These are phyloP conservation scores for Gnetum montanum DNA, from an alignment of 75 land plant genomes.

Conservation along the genomic window DNA sequence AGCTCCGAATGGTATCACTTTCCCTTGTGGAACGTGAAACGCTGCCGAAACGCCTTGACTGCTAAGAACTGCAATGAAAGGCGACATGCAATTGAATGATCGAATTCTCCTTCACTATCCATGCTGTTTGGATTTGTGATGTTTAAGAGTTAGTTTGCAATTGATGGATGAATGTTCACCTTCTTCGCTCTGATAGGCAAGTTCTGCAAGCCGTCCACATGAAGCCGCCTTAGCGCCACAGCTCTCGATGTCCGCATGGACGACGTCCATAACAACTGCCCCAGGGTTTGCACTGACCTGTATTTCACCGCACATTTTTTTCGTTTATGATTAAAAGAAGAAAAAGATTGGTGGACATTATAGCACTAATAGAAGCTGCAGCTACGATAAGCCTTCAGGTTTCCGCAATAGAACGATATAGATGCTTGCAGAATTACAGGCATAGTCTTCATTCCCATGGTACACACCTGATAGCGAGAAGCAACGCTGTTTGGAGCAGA, in stretches of 20 bases:
- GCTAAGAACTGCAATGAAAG: constrained; percentile 50
- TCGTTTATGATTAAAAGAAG: too few species aligned
- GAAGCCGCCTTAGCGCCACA: constrained; percentile 92
- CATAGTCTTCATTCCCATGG: too few species aligned
- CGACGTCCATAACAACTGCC: constrained; percentile 31
- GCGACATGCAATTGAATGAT: too few species aligned
- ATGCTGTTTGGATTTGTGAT: too few species aligned
- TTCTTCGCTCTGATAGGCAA: constrained; percentile 38
- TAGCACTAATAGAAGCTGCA: too few species aligned
- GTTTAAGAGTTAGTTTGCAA: too few species aligned
- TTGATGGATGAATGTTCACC: too few species aligned
- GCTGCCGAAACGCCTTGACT: constrained; percentile 76
- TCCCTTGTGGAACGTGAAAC: constrained; percentile 70
- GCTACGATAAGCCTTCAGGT: too few species aligned
- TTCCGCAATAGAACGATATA: too few species aligned
- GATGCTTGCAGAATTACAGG: too few species aligned
- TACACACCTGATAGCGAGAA: constrained; percentile 1
- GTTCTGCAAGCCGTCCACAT: constrained; percentile 52
- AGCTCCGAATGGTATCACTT: constrained; percentile 89
- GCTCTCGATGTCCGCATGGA: constrained; percentile 37
- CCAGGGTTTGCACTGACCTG: constrained; percentile 19
- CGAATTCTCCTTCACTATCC: too few species aligned
- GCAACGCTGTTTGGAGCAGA: background rate
- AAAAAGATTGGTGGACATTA: background rate
- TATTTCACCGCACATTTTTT: constrained; percentile 4